Evolutionary conservation across 345 rosid species (phyloP), one percentile per base, ranked within the genome.

Genomic region (Firmiana major): DNA sequence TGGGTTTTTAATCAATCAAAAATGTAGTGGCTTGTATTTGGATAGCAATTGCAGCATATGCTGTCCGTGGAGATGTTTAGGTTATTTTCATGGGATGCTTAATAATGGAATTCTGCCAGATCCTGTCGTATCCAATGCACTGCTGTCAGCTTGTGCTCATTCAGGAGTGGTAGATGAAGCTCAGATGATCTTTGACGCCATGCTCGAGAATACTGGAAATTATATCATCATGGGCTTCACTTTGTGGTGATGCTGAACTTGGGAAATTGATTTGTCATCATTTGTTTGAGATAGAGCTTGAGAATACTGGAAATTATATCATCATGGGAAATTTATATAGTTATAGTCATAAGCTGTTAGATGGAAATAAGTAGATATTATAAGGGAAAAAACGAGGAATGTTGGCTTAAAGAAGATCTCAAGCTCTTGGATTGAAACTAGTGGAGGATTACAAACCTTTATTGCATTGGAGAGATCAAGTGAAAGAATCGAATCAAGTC

Each of bases 311-410:
- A n/a, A n/a, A n/a, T n/a, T n/a, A n/a, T n/a, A n/a, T n/a, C n/a
- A n/a, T n/a, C n/a, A n/a, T 94, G 97, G 94, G 95, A 63, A 94
- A 93, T 79, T 54, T 93, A 34, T 90, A 88, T 77, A 93, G 79
- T 54, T 93, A 34, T 90, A 88, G 76, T 80, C 98, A 7, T 89
- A 87, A 79, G 89, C 94, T 12, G 94, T 90, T 80, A 92, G 88
- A 85, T 90, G 94, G 93, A 86, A 86, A 77, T 93, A 94, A 80
- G 96, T 93, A 17, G 93, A 90, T 65, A 83, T 51, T 60, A 81
- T 90, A 0, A 88, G 94, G 85, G 85, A 87, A 48, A 88, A 79
- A 77, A 88, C 90, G 95, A 80, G 43, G 38, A 79, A 68, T 53
- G 40, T 66, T n/a, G 98, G 98, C 43, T 68, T 91, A 87, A 90